A percentile compares a stretch with the other conserved stretches of the same genome.
Conservation (phyloP, 2,329 filamentous ascomycete genomes). For the Domatiomyces catenatus region DNA sequence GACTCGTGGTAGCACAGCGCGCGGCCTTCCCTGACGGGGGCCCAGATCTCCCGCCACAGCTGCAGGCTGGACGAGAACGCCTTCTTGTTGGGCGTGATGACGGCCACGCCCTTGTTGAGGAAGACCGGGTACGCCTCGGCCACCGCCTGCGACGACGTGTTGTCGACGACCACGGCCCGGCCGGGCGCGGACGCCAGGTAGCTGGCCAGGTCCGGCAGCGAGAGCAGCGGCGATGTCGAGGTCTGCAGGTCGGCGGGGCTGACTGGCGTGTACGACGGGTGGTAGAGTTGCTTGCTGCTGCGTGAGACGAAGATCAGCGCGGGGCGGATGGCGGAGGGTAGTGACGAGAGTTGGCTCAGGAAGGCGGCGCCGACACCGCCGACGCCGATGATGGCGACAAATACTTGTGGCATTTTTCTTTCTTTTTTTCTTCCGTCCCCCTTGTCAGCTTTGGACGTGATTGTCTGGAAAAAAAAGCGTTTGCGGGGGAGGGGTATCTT, state of each 20-base stretch:
- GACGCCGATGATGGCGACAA: constrained; percentile 44
- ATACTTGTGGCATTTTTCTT: not conserved
- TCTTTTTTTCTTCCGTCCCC: not conserved
- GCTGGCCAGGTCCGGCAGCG: constrained; percentile 54
- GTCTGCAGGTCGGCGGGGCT: constrained; percentile 46
- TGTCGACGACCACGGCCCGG: constrained; percentile 77
- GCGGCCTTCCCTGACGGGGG: constrained; percentile 40
- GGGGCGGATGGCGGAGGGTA: constrained; percentile 55
- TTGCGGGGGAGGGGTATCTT: not conserved
- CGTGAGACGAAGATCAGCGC: constrained; percentile 73
- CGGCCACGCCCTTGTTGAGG: constrained; percentile 65
- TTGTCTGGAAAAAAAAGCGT: too few species aligned
- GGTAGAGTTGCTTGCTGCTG: constrained; percentile 62
- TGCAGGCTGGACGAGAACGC: constrained; percentile 71
- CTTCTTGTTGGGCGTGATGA: constrained; percentile 98
- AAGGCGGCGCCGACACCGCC: constrained; percentile 90
- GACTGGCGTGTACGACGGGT: constrained; percentile 43
- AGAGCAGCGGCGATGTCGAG: constrained; percentile 49
- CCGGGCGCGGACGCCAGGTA: constrained; percentile 66
- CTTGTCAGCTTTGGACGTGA: not conserved
- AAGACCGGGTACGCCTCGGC: constrained; percentile 71
- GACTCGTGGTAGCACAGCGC: constrained; percentile 91
- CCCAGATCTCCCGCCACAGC: constrained; percentile 80
- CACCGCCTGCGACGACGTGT: constrained; percentile 79
- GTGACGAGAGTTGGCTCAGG: constrained; percentile 59